These are phyloP conservation scores for Xylaria cubensis DNA, from an alignment of 495 filamentous ascomycete genomes.

Conservation along the genomic window DNA sequence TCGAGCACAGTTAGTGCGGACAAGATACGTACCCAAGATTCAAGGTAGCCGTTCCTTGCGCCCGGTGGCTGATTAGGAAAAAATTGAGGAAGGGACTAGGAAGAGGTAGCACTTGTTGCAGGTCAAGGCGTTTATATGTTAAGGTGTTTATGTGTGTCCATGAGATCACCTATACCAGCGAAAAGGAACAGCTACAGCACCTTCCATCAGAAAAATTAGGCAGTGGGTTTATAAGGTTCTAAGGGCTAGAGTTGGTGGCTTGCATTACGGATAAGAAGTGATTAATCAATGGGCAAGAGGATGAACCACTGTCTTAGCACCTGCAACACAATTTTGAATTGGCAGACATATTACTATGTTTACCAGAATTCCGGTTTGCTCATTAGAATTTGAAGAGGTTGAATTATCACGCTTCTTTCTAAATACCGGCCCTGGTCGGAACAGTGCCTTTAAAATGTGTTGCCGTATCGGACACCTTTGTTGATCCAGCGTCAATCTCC, in stretches of 20 bases:
- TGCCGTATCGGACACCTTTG: conserved; percentile 36
- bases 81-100: background rate
- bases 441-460: conserved; percentile 38
- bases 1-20: background rate
- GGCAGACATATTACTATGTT: background rate
- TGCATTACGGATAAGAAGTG: background rate
- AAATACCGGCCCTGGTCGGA: background rate
- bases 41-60: background rate
- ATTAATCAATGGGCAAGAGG: background rate
- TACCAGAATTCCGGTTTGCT: background rate
- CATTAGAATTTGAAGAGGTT: background rate
- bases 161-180: background rate
- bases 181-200: background rate
- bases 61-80: background rate
- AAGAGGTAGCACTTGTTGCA: background rate
- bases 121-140: background rate
- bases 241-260: background rate
- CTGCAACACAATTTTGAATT: background rate
- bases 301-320: background rate
- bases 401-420: conserved; percentile 7
- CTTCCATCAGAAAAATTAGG: background rate
- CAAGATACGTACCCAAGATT: background rate
- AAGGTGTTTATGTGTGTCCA: background rate
- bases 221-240: background rate
- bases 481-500: conserved; percentile 44